These are phyloP conservation scores for Filosporella fistucella DNA, from an alignment of 495 filamentous ascomycete genomes.

Conservation along the genomic window DNA sequence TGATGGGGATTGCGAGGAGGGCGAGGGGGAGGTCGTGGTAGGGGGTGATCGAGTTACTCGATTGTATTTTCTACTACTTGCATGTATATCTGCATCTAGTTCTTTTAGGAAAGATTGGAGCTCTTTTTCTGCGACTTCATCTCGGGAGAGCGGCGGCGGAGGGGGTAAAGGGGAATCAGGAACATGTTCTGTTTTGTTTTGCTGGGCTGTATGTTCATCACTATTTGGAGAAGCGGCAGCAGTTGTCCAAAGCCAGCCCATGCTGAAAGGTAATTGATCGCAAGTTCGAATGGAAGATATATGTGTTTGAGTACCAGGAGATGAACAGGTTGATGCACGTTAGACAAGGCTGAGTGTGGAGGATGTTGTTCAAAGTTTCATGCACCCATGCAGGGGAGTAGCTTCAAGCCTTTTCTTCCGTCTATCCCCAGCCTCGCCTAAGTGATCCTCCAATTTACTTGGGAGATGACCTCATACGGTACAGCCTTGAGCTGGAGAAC, in stretches of 20 bases:
- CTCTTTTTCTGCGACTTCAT: slow-evolving; percentile 59
- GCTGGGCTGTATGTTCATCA: too few species aligned
- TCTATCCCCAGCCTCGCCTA: too few species aligned
- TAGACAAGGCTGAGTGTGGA: too few species aligned
- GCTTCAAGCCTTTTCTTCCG: too few species aligned
- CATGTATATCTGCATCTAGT: slow-evolving; percentile 35
- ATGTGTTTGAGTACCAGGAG: too few species aligned
- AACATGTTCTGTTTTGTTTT: slow-evolving; percentile 14
- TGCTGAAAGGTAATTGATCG: slow-evolving; percentile 24
- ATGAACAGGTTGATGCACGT: too few species aligned
- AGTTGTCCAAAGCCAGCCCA: slow-evolving; percentile 50
- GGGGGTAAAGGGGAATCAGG: slow-evolving; percentile 13
- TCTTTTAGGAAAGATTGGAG: slow-evolving; percentile 52
- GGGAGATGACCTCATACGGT: too few species aligned
- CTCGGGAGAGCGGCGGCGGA: slow-evolving; percentile 33
- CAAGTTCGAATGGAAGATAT: too few species aligned
- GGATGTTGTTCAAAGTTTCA: too few species aligned
- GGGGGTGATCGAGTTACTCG: slow-evolving; percentile 19
- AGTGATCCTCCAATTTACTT: too few species aligned
- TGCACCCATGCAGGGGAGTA: too few species aligned
- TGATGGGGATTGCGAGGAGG: not conserved
- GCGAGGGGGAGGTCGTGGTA: slow-evolving; percentile 4
- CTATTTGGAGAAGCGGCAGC: slow-evolving; percentile 16
- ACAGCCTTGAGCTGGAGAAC: too few species aligned
- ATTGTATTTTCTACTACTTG: slow-evolving; percentile 23